Evolutionary conservation across 2,329 filamentous ascomycete species (phyloP), one percentile per base, ranked within the genome.

Genomic region (Pyrenophora seminiperda): DNA sequence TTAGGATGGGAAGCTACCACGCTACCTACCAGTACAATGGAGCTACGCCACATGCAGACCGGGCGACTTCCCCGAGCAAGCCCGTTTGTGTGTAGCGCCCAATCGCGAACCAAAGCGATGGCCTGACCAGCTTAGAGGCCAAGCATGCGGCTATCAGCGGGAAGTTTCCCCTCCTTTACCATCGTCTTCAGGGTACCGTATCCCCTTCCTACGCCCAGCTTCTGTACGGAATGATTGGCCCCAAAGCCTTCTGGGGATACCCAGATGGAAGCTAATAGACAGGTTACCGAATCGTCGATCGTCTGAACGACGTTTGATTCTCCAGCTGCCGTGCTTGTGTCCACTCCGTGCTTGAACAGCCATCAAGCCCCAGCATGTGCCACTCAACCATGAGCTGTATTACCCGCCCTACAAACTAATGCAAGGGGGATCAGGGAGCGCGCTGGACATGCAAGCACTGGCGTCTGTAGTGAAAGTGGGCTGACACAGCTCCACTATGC

Each of bases 401-500:
- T n/a, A n/a, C n/a, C 33, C 27, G 7, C 41, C 9, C 36, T 24
- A 15, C 10, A 36, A 2, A 34, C 3, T 11, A 37, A 47, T 15
- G 11, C 7, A 19, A 41, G 14, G 20, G 9, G 27, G 9, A 31
- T 10, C 27, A 34, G 20, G 10, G 19, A 32, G 11, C 30, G 50
- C 67, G 5, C 66, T 84, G 48, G 76, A 83, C 56, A 59, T 83
- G 31, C 81, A 74, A 1, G 79, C 83, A 18, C 73, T 84, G 14
- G 82, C 1, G 63, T 84, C 57, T 83, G 81, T 65, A 77, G 75
- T 45, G 80, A 79, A 20, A 81, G 79, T 3, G 78, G 77, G 0
- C 80, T 84, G 49, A 80, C 82, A 61, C 78, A 79, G 19, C 83
- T 86, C 36, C 81, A 84, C 63, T 84, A 81, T 57, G 82, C 80